Evolutionary conservation across 306 rosid species (phyloP).

Genomic region (Gastrolobium bilobum): DNA sequence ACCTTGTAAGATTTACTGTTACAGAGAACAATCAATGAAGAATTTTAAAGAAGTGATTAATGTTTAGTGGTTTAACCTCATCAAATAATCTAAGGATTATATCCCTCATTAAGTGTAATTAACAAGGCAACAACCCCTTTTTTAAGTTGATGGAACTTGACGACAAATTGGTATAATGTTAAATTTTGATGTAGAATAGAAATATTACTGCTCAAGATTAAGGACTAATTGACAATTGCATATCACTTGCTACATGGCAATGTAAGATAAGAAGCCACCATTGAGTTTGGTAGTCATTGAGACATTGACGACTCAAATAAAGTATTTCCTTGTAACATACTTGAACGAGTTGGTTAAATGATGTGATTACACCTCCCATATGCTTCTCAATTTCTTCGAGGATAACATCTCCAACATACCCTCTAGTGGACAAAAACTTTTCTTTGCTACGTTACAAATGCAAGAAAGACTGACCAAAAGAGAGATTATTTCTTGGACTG

Average conservation of each 20-base stretch:
- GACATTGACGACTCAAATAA: slow-evolving; percentile 36
- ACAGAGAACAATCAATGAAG: not conserved
- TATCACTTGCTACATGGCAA: slow-evolving; percentile 1
- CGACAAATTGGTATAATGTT: too few species aligned
- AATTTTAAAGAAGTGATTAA: slow-evolving; percentile 7
- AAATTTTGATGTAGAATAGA: too few species aligned
- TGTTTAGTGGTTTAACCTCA: slow-evolving; percentile 16
- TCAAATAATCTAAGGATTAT: not conserved
- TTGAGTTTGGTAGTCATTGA: slow-evolving; percentile 43
- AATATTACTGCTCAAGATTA: slow-evolving; percentile 7
- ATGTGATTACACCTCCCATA: slow-evolving; percentile 39
- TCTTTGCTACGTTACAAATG: slow-evolving; percentile 7
- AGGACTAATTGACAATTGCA: not conserved
- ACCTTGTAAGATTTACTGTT: not conserved
- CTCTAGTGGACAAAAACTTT: not conserved
- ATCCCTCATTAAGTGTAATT: too few species aligned
- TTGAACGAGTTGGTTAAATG: slow-evolving; percentile 20
- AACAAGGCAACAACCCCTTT: too few species aligned
- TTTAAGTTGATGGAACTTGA: too few species aligned
- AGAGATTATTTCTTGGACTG: slow-evolving; percentile 17
- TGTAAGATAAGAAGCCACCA: slow-evolving; percentile 38
- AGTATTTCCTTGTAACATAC: slow-evolving; percentile 38
- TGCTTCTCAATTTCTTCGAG: slow-evolving; percentile 39
- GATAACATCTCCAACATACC: slow-evolving; percentile 23
- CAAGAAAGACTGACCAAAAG: slow-evolving; percentile 31